Conservation (phyloP, 208 protist species). For the Leishmania major region DNA sequence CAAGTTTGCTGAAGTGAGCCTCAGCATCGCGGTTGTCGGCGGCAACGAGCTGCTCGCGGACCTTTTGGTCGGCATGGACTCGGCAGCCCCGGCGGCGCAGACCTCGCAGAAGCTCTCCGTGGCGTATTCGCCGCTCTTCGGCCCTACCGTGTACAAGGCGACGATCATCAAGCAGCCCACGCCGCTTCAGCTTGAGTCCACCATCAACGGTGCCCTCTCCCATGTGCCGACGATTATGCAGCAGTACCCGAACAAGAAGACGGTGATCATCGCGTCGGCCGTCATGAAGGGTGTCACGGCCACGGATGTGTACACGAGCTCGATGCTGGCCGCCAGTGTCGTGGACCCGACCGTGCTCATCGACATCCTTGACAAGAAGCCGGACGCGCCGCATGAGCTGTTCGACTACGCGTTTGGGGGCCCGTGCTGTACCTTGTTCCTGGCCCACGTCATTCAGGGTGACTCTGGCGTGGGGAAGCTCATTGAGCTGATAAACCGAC, state of each 20-base stretch:
- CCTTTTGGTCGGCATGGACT: slow-evolving; percentile 29
- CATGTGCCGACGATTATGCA: slow-evolving; percentile 42
- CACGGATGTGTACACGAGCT: slow-evolving; percentile 57
- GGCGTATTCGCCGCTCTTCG: slow-evolving; percentile 66
- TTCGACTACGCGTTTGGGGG: slow-evolving; percentile 70
- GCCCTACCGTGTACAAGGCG: slow-evolving; percentile 60
- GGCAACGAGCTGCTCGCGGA: slow-evolving; percentile 50
- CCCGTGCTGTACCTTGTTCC: slow-evolving; percentile 60
- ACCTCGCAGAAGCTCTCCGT: slow-evolving; percentile 37
- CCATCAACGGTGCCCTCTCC: slow-evolving; percentile 55
- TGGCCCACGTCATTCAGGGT: slow-evolving; percentile 48
- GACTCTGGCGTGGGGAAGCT: slow-evolving; percentile 32
- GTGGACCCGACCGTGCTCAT: slow-evolving; percentile 41
- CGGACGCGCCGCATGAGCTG: slow-evolving; percentile 46
- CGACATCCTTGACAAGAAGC: slow-evolving; percentile 53
- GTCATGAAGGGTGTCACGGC: slow-evolving; percentile 57
- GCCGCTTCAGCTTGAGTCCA: slow-evolving; percentile 48
- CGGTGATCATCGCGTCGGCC: slow-evolving; percentile 53
- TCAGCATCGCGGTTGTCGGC: slow-evolving; percentile 47
- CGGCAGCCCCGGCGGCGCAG: slow-evolving; percentile 22
- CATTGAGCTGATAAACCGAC: slow-evolving; percentile 42
- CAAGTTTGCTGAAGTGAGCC: slow-evolving; percentile 49
- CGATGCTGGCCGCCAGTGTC: slow-evolving; percentile 46
- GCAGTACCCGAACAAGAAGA: slow-evolving; percentile 31
- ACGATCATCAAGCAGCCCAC: slow-evolving; percentile 54